A percentile compares a stretch with the other conserved stretches of the same genome.
Evolutionary conservation across 1,284 basidiomycete species (phyloP).

Genomic region (Cutaneotrichosporon sp.): DNA sequence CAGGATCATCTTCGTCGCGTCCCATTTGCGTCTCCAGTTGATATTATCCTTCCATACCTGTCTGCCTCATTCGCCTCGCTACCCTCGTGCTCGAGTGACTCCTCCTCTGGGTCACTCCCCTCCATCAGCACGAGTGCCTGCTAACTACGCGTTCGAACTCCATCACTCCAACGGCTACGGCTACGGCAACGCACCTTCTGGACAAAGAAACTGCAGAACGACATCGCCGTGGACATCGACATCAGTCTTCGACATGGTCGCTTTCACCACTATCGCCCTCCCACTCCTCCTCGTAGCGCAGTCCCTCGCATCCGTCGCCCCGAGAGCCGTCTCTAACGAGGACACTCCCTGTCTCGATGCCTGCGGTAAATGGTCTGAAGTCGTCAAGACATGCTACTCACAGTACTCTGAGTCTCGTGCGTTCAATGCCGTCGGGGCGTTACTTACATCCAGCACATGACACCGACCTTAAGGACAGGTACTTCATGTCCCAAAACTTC

Average conservation of each 20-base stretch:
- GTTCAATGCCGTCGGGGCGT: neutral
- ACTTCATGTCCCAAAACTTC: slow-evolving; percentile 32
- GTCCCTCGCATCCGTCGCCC: neutral
- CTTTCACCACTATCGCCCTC: neutral
- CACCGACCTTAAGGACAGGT: slow-evolving; percentile 22
- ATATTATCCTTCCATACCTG: too few species aligned
- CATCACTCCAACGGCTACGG: too few species aligned
- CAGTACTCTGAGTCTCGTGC: slow-evolving; percentile 10
- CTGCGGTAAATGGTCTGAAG: slow-evolving; percentile 15
- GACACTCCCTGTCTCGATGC: neutral
- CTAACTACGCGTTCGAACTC: too few species aligned
- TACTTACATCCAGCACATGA: neutral
- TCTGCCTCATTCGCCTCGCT: too few species aligned
- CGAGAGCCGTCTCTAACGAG: neutral
- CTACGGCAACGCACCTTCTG: too few species aligned
- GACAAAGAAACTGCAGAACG: too few species aligned
- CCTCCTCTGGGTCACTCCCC: too few species aligned
- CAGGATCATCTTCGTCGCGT: too few species aligned
- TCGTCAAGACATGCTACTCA: slow-evolving; percentile 10
- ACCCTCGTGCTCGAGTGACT: too few species aligned
- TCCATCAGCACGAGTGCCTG: too few species aligned
- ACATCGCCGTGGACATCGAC: too few species aligned
- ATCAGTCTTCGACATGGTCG: neutral
- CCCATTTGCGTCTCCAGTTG: too few species aligned
- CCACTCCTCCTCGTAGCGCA: neutral